Base-by-base conservation (phyloP, 2,329 filamentous ascomycete genomes). In the Ophiognomonia clavigignenti-juglandacearum region DNA sequence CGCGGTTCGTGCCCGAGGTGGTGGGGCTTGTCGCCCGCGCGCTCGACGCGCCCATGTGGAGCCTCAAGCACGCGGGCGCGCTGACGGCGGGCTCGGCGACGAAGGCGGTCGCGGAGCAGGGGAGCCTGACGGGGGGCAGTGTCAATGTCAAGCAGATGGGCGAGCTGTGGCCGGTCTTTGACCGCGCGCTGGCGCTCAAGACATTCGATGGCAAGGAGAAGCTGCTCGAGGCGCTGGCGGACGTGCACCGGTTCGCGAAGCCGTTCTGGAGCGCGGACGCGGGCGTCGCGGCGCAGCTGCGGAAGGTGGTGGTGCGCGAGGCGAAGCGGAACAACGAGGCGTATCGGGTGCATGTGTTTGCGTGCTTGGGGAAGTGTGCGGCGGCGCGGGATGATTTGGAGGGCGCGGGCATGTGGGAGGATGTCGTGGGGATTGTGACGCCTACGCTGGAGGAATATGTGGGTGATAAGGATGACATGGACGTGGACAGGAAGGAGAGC, bases 201-300 rank as follows among this genome's bases (percentile, higher is more conserved):
- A 96, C 91, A 1, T 98, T 96, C 74, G 78, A 86, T 1, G 89
- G 89, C 19, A 98, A 98, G 62, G 90, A 96, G 66, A 83, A 82
- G 55, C 79, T 98, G 26, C 73, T 97, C 3, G 76, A 82, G 36
- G 84, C 87, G 6, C 89, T 93, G 63, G 85, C 89, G 4, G 78
- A 82, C 48, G 93, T 97, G 57, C 82, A 86, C 1, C 75, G 80
- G 57, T 80, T 83, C 53, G 79, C 78, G 0, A 76, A 75, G 54
- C 64, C 64, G 7, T 69, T 88, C 24, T 83, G 82, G 72, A 67
- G 71, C 39, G 63, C 64, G 6, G 77, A 85, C 53, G 52, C 61
- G 0, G 59, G 61, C 9, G 66, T 87, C 20, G 76, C 77, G 10
- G 73, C 78, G 8, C 75, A 84, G 56, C 82, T 91, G 69, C 86